These are phyloP conservation scores for Thymus mandschuricus DNA, from an alignment of 257 asterid genomes.

Conservation along the genomic window DNA sequence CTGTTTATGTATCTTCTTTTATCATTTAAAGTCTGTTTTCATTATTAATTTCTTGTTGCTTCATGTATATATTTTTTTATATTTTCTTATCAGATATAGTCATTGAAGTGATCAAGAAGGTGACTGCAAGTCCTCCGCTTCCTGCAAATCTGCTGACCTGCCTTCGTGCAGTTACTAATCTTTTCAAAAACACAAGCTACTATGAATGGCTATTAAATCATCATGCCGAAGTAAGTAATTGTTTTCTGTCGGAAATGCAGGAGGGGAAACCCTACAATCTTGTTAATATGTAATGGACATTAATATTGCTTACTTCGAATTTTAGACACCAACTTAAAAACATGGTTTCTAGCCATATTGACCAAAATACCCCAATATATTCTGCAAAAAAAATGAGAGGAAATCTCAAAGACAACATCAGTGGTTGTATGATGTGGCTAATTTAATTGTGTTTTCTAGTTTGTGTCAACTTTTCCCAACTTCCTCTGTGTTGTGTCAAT, in stretches of 20 bases:
- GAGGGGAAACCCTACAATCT: constrained; percentile 9
- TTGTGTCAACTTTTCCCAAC: not conserved
- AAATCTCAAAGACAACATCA: not conserved
- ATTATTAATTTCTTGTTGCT: constrained; percentile 15
- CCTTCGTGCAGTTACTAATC: constrained; percentile 86
- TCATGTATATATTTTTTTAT: constrained; percentile 24
- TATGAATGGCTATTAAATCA: constrained; percentile 70
- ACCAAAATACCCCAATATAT: not conserved
- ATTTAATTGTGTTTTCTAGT: not conserved
- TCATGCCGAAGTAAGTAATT: constrained; percentile 76
- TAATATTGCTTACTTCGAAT: not conserved
- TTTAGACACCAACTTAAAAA: not conserved
- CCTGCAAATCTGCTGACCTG: constrained; percentile 88
- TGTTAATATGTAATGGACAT: constrained; percentile 11
- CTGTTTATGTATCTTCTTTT: not conserved
- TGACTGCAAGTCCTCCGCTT: constrained; percentile 71
- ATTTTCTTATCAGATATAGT: constrained; percentile 55
- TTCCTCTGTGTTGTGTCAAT: not conserved
- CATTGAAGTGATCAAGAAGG: constrained; percentile 75
- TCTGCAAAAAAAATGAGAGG: not conserved
- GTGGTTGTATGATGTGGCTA: not conserved
- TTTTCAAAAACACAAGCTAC: constrained; percentile 61
- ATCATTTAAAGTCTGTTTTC: not conserved
- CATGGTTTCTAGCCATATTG: not conserved
- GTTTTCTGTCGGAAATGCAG: constrained; percentile 10